These are phyloP conservation scores for Hypomontagnella submonticulosa DNA, from an alignment of 495 filamentous ascomycete species.

Conservation along the genomic window DNA sequence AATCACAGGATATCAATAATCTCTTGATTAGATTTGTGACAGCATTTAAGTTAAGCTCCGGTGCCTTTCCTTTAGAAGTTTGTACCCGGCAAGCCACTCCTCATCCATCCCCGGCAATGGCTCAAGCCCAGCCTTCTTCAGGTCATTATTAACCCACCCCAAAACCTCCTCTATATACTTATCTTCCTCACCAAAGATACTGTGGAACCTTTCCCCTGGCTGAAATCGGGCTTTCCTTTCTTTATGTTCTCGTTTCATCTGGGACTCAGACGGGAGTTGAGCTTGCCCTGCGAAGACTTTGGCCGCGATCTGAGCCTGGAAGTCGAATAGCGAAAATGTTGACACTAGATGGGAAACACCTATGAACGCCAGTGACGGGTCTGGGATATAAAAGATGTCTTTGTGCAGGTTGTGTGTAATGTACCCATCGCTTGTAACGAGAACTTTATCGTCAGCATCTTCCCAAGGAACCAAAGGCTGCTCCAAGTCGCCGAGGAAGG, in stretches of 20 bases:
- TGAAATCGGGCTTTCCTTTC: slow-evolving; percentile 45
- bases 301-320: slow-evolving; percentile 69
- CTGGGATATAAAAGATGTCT: slow-evolving; percentile 74
- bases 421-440: slow-evolving; percentile 70
- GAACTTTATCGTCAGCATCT: slow-evolving; percentile 58
- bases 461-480: slow-evolving; percentile 44
- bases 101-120: slow-evolving; percentile 43
- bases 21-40: not conserved
- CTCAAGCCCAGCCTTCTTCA: slow-evolving; percentile 31
- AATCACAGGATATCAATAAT: too few species aligned
- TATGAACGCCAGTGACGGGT: slow-evolving; percentile 70
- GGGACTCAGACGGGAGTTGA: slow-evolving; percentile 56
- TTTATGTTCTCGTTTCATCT: slow-evolving; percentile 65
- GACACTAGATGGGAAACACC: slow-evolving; percentile 70
- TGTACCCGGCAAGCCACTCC: slow-evolving; percentile 39
- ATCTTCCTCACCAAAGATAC: slow-evolving; percentile 36
- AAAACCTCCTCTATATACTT: slow-evolving; percentile 42
- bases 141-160: slow-evolving; percentile 42
- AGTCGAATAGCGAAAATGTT: slow-evolving; percentile 73
- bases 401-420: slow-evolving; percentile 75
- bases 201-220: slow-evolving; percentile 45
- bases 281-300: slow-evolving; percentile 66
- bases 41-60: slow-evolving; percentile 1
- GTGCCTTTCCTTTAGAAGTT: slow-evolving; percentile 26
- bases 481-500: slow-evolving; percentile 65